A percentile compares a stretch with the other conserved stretches of the same genome.
These are phyloP conservation scores for Sphenostylis stenocarpa DNA, from an alignment of 306 rosid genomes.

Conservation along the genomic window DNA sequence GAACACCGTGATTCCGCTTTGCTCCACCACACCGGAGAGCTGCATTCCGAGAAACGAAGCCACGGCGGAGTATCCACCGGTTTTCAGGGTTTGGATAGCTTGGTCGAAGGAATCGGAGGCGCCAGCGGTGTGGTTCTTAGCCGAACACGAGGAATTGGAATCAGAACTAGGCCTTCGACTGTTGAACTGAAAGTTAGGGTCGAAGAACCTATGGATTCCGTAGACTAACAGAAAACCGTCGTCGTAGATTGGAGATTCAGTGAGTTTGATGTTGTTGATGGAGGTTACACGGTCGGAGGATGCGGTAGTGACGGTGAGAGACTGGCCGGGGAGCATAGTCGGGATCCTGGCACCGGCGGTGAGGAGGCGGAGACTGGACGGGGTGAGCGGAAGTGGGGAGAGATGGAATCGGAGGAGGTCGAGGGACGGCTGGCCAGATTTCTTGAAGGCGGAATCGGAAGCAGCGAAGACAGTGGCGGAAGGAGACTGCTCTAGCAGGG, in stretches of 20 bases:
- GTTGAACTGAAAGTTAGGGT: constrained; percentile 40
- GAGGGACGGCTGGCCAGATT: constrained; percentile 74
- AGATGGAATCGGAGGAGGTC: constrained; percentile 73
- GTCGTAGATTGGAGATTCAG: constrained; percentile 51
- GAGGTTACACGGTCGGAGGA: constrained; percentile 37
- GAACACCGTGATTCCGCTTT: constrained; percentile 57
- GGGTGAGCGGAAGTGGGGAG: constrained; percentile 49
- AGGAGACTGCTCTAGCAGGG: constrained; percentile 48
- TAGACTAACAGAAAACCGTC: constrained; percentile 62
- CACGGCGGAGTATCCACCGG: constrained; percentile 54
- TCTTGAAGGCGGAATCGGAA: constrained; percentile 62
- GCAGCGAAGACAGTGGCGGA: constrained; percentile 84
- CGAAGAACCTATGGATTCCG: constrained; percentile 58
- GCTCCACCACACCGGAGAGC: constrained; percentile 40
- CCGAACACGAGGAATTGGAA: constrained; percentile 30
- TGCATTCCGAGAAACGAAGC: constrained; percentile 72
- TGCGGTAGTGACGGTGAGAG: constrained; percentile 58
- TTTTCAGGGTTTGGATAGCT: constrained; percentile 43
- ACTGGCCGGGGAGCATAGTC: constrained; percentile 47
- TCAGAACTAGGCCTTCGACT: constrained; percentile 18
- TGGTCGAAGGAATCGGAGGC: constrained; percentile 42
- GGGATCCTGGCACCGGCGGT: constrained; percentile 66
- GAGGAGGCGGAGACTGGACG: constrained; percentile 54
- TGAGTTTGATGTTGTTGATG: constrained; percentile 50
- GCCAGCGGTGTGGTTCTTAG: neutral